Base-by-base conservation (phyloP, 176 grass and related monocot species). In the Phragmites australis region DNA sequence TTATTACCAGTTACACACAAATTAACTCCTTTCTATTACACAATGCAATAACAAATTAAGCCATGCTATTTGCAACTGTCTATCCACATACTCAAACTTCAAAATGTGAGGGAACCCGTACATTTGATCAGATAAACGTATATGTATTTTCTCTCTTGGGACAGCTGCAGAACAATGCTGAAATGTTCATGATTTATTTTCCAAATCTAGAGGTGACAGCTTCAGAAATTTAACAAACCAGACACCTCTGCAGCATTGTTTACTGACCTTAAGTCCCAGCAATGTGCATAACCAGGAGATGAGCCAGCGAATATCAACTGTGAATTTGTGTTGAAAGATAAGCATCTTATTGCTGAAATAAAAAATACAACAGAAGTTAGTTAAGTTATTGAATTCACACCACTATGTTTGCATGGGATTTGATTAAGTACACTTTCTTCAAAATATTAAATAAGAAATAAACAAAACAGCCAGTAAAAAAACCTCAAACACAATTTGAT, bases 231-330 rank as follows among this genome's bases (percentile, higher is more conserved):
- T 53, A 16, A 44, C 44, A 44, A 48, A 21, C 53, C n/a, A 79
- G 79, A 76, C 18, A 82, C 40, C 32, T 43, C n/a, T 56, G 42
- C 13, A 40, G 23, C 25, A 71, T 29, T 76, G 15, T 40, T 40
- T 71, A 90, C 75, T 68, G 17, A 87, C 95, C 95, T 88, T 58
- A 98, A 73, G 78, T 98, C 95, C 95, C 95, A 98, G 74, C 95
- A 98, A 85, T 98, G 92, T 63, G 81, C 92, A 89, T 93, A 94
- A 60, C 95, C 95, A 78, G 90, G 82, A 68, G 92, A 93, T 23
- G 92, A 97, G 16, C 94, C 92, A 3, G 92, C 94, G 48, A 94
- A 97, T 74, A 97, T 25, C 32, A 85, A 78, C 17, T 88, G 74
- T 0, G 87, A 94, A 62, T 61, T 77, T 79, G 76, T 54, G 82